Evolutionary conservation across 1,284 basidiomycete species (phyloP).

Genomic region (Cryptococcus hybrid): DNA sequence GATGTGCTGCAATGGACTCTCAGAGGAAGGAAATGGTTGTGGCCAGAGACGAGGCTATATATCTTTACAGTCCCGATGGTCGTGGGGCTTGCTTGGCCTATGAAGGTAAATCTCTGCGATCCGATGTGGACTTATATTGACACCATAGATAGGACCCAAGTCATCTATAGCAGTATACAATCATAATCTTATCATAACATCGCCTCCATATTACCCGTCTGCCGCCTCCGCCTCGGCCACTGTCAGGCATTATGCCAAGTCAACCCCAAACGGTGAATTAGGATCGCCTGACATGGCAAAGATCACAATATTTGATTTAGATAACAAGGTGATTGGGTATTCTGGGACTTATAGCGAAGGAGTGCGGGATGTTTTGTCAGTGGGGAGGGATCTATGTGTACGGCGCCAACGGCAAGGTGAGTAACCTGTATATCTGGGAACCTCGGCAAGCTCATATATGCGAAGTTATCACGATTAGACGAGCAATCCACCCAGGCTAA

Average conservation of each 20-base stretch:
- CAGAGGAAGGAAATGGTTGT: conserved; percentile 71
- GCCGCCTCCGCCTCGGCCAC: conserved; percentile 68
- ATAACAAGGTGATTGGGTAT: conserved; percentile 88
- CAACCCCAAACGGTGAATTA: conserved; percentile 12
- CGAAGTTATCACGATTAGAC: conserved; percentile 65
- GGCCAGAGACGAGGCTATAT: conserved; percentile 89
- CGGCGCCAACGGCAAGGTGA: conserved; percentile 70
- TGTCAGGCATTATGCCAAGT: conserved; percentile 64
- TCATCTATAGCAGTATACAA: conserved; percentile 62
- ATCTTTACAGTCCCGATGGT: conserved; percentile 78
- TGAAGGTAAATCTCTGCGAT: conserved; percentile 60
- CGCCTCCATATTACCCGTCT: conserved; percentile 73
- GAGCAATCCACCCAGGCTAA: conserved; percentile 79
- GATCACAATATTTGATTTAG: conserved; percentile 85
- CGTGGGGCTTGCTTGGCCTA: conserved; percentile 84
- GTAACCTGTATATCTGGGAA: conserved; percentile 8
- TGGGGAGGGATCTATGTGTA: conserved; percentile 77
- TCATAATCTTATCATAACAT: conserved; percentile 84
- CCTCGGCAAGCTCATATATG: neutral
- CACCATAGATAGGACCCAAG: conserved; percentile 30
- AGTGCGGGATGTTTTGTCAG: conserved; percentile 69
- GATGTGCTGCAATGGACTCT: conserved; percentile 80
- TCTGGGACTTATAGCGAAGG: conserved; percentile 74
- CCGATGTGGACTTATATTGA: neutral
- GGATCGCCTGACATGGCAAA: conserved; percentile 67